Evolutionary conservation across 2,329 filamentous ascomycete genomes (phyloP), one percentile per base, ranked within the genome.

Genomic region (Nectriaceae sp.): DNA sequence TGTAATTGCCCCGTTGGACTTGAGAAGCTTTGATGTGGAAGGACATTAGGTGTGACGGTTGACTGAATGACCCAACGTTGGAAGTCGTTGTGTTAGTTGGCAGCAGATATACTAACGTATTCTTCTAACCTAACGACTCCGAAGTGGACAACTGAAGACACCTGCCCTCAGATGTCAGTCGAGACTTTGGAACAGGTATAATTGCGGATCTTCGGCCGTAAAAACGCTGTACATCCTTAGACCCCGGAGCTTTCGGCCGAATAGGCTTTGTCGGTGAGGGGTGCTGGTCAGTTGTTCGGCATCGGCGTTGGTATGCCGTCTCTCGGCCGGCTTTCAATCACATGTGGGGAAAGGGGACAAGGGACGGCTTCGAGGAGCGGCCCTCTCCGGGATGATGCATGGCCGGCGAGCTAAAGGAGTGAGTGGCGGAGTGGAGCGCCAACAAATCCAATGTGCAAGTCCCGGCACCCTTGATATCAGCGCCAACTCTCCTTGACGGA

Each of bases 221-320:
- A 18, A 36, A 10, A 5, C 16, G 5, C n/a, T 18, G 8, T 5
- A 15, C 16, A 18, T 18, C 11, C 11, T 36, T 18, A 5, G 16
- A 16, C 5, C 8, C 8, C 33, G 5, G 21, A 44, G 13, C 21
- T 45, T 39, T 52, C 42, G 39, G 43, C 31, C 41, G 49, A 53
- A 38, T 37, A 15, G 31, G n/a, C 36, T 16, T 40, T 21, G 26
- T 46, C 42, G 49, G 52, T 52, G 45, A 49, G 42, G 21, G 20
- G 6, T 29, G 24, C 13, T 29, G 24, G 24, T 13, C 6, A 13
- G 6, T 29, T 29, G 13, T 29, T 13, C n/a, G 24, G 6, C 16
- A 20, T 36, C 40, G n/a, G 16, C 24, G 42, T 29, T 20, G 24
- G 40, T 39, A 41, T 26, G 21, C 8, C 29, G 21, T 40, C 21